Percentiles rank a stretch among this genome's conserved stretches.
phyloP scores from a whole-genome alignment of 768 basidiomycete species.

The Hericium erinaceus region DNA sequence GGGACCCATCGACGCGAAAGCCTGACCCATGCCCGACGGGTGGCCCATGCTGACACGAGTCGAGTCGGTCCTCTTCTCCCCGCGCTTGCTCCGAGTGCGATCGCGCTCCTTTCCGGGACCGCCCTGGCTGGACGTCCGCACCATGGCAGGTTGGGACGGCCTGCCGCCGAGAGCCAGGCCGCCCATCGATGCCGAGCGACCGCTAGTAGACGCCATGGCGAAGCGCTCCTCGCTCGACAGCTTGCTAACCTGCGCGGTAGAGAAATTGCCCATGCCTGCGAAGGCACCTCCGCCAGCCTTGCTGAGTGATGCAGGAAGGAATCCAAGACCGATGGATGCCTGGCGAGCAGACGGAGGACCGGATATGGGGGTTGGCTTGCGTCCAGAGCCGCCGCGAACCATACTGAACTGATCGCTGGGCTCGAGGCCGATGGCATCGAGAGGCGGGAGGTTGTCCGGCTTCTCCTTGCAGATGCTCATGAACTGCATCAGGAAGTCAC shows the following conservation, averaged over 20 bases:
- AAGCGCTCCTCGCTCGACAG: constrained; percentile 68
- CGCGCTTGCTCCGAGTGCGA: constrained; percentile 75
- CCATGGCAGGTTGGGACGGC: constrained; percentile 40
- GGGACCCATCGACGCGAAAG: constrained; percentile 23
- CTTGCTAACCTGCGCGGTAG: constrained; percentile 37
- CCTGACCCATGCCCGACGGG: constrained; percentile 14
- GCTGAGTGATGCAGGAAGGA: constrained; percentile 23
- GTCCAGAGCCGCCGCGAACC: constrained; percentile 56
- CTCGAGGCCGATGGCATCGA: constrained; percentile 88
- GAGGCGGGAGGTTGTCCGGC: constrained; percentile 80
- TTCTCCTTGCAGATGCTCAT: constrained; percentile 93
- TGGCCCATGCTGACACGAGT: constrained; percentile 31
- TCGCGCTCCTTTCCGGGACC: constrained; percentile 43
- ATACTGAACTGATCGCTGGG: constrained; percentile 54
- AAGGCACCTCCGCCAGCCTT: constrained; percentile 24
- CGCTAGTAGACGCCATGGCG: constrained; percentile 28
- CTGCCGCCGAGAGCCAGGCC: constrained; percentile 41
- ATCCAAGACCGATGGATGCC: constrained; percentile 41
- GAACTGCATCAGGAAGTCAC: constrained; percentile 96
- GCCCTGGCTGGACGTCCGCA: constrained; percentile 46
- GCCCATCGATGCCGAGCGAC: constrained; percentile 49
- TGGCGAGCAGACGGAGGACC: constrained; percentile 32
- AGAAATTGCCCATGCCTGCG: constrained; percentile 66
- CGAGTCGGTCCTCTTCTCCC: constrained; percentile 52
- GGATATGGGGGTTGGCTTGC: constrained; percentile 35